These are phyloP conservation scores for Flaveria robusta DNA, from an alignment of 129 eudicot genomes.

Conservation along the genomic window DNA sequence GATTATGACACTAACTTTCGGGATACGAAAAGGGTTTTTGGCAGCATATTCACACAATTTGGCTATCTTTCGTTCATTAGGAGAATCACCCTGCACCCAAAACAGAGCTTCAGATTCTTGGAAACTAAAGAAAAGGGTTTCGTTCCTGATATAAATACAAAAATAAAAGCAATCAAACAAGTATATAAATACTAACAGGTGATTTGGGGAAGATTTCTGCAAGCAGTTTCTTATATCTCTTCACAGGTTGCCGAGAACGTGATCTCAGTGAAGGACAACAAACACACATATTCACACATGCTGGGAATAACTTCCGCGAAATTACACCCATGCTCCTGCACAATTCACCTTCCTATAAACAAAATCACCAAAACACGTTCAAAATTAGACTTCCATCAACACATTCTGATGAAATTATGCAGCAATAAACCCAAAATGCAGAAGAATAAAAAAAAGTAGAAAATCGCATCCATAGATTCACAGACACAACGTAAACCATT, in stretches of 20 bases:
- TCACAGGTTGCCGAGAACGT: slow-evolving; percentile 89
- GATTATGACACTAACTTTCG: slow-evolving; percentile 55
- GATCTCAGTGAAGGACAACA: slow-evolving; percentile 97
- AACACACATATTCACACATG: slow-evolving; percentile 94
- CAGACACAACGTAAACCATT: not conserved
- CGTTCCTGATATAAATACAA: not conserved
- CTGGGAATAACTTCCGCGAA: slow-evolving; percentile 90
- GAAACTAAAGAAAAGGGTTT: not conserved
- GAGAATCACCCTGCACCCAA: slow-evolving; percentile 65
- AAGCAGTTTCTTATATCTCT: slow-evolving; percentile 88
- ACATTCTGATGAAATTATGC: not conserved
- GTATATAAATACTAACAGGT: slow-evolving; percentile 56
- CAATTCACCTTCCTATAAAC: slow-evolving; percentile 10
- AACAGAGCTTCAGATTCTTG: not conserved
- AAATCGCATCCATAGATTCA: too few species aligned
- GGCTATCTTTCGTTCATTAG: slow-evolving; percentile 70
- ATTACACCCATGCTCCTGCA: slow-evolving; percentile 82
- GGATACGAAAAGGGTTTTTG: slow-evolving; percentile 88
- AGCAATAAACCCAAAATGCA: slow-evolving; percentile 5
- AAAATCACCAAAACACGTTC: not conserved
- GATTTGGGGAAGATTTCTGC: slow-evolving; percentile 90
- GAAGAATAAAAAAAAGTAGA: not conserved
- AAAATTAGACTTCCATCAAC: not conserved
- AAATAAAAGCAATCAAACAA: slow-evolving; percentile 1
- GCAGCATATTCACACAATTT: slow-evolving; percentile 98